These are phyloP conservation scores for Colletotrichum somersetense DNA, from an alignment of 2,329 filamentous ascomycete species.

Conservation along the genomic window DNA sequence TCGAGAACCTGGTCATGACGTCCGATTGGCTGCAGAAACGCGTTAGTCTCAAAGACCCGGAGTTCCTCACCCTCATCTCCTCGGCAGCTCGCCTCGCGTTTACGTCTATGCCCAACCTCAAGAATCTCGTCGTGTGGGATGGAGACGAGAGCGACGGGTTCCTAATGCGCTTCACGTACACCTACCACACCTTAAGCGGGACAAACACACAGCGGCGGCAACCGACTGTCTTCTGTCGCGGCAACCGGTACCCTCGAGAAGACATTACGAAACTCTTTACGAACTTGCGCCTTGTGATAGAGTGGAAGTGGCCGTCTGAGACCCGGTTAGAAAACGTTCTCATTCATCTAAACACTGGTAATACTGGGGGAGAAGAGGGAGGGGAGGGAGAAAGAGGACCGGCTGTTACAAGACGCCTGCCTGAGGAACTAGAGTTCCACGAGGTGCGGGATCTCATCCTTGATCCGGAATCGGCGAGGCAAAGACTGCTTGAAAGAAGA, in stretches of 20 bases:
- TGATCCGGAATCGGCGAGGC: neutral
- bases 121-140: neutral
- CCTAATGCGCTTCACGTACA: neutral
- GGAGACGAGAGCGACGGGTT: neutral
- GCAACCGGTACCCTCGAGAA: neutral
- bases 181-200: neutral
- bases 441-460: neutral
- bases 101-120: neutral
- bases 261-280: neutral
- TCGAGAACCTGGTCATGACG: neutral
- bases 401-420: neutral
- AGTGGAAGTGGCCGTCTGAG: accelerated
- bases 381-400: neutral
- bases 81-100: neutral
- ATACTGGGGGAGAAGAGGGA: no score
- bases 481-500: neutral
- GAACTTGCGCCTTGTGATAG: neutral
- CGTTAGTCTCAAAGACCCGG: neutral
- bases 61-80: neutral
- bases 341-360: no score
- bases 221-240: neutral
- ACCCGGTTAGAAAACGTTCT: no score
- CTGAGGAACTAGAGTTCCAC: neutral
- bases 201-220: no score
- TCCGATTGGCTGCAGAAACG: neutral